Percentiles rank a stretch among this genome's conserved stretches.
phyloP scores from a whole-genome alignment of 768 basidiomycete species.

The Russula vinacea region DNA sequence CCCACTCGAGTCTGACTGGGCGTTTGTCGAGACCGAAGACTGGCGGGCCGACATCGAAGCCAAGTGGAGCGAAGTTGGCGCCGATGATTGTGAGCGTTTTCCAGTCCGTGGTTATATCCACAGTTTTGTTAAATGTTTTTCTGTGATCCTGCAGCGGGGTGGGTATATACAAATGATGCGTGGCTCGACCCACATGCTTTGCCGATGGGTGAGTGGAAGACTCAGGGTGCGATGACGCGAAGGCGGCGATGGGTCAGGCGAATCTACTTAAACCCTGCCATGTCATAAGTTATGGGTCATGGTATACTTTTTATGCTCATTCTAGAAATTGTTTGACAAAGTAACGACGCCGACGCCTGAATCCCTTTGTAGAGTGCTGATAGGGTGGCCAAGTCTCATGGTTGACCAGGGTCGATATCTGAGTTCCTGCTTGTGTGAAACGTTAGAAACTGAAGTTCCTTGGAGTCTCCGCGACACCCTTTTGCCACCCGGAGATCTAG shows the following conservation, averaged over 20 bases:
- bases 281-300: not conserved
- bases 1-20: constrained; percentile 69
- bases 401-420: no score
- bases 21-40: constrained; percentile 70
- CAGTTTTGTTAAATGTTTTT: constrained; percentile 28
- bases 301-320: not conserved
- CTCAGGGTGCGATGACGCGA: constrained; percentile 52
- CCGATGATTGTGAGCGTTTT: constrained; percentile 38
- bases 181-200: constrained; percentile 55
- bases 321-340: not conserved
- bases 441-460: no score
- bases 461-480: no score
- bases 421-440: no score
- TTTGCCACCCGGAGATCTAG: no score
- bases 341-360: not conserved
- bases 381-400: no score
- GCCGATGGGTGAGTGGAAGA: constrained; percentile 44
- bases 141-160: constrained; percentile 50
- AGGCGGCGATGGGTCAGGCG: constrained; percentile 67
- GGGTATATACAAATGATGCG: constrained; percentile 77
- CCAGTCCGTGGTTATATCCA: not conserved
- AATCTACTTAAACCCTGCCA: constrained; percentile 45
- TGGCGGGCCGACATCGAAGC: constrained; percentile 68
- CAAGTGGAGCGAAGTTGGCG: constrained; percentile 48
- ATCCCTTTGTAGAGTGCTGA: no score